Conservation (phyloP, 23 red algal genomes). For the Pyropia yezoensis region DNA sequence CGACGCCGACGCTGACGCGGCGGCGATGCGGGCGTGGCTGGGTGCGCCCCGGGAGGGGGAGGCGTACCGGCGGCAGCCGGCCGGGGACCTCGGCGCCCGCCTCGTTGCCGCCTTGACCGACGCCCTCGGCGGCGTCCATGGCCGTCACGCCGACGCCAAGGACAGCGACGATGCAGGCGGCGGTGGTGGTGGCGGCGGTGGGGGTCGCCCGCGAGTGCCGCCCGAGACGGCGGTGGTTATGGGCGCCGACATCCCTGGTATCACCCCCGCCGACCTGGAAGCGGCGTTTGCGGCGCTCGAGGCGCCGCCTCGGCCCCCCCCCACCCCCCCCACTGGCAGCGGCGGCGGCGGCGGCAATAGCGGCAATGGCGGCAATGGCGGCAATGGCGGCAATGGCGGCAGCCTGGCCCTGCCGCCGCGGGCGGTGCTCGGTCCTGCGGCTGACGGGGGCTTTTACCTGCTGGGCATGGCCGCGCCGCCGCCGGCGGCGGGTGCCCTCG, state of each 20-base stretch:
- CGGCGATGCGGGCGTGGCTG: too few relatives aligned
- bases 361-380: constrained; percentile 62
- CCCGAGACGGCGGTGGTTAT: constrained; percentile 43
- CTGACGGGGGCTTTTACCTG: constrained; percentile 90
- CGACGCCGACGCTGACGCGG: neutral
- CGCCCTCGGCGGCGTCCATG: too few relatives aligned
- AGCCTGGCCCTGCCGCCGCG: constrained; percentile 37
- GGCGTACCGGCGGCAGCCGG: constrained; percentile 10
- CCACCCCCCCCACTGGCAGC: too few relatives aligned
- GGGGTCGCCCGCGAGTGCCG: neutral
- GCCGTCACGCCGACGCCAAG: neutral
- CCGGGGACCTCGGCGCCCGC: constrained; percentile 60
- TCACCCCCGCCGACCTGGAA: constrained; percentile 17
- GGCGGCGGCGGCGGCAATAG: constrained; percentile 44
- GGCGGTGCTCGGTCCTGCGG: constrained; percentile 75
- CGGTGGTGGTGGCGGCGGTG: neutral
- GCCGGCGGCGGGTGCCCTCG: constrained; percentile 10
- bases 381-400: constrained; percentile 56
- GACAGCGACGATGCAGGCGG: neutral
- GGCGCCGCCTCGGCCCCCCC: constrained; percentile 40
- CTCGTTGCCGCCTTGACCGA: constrained; percentile 43
- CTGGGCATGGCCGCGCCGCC: constrained; percentile 43
- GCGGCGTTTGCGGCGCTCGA: constrained; percentile 53
- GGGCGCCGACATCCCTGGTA: constrained; percentile 59
- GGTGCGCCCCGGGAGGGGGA: neutral